A percentile compares a stretch with the other conserved stretches of the same genome.
phyloP scores from a whole-genome alignment of 208 protist genomes.

The Leishmania lainsoni region DNA sequence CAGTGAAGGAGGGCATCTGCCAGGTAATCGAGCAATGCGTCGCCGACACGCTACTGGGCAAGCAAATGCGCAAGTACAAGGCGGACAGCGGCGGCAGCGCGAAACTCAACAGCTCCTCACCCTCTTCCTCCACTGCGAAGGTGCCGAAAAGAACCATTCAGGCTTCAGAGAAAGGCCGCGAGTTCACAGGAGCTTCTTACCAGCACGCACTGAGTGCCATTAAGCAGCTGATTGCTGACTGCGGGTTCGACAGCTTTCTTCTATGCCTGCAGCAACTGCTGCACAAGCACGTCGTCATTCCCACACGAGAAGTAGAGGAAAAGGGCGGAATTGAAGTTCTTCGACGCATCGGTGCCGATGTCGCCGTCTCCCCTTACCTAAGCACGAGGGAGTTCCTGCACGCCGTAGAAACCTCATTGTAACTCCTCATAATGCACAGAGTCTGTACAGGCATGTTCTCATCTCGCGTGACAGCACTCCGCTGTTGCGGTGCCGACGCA shows the following conservation, averaged over 20 bases:
- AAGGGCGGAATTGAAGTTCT: constrained; percentile 19
- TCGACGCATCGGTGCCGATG: constrained; percentile 10
- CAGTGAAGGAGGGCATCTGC: constrained; percentile 88
- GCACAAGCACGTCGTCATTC: constrained; percentile 24
- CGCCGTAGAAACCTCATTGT: neutral
- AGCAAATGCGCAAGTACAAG: constrained; percentile 34
- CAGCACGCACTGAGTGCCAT: constrained; percentile 54
- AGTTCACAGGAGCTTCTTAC: constrained; percentile 74
- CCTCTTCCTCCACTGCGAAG: neutral
- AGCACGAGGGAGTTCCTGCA: constrained; percentile 23
- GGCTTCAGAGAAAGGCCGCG: constrained; percentile 58
- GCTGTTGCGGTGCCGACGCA: neutral
- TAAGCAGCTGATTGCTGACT: constrained; percentile 31
- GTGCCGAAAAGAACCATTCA: constrained; percentile 7
- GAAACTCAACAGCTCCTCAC: neutral
- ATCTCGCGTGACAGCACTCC: no score
- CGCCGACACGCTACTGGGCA: constrained; percentile 47
- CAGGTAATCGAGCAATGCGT: constrained; percentile 77
- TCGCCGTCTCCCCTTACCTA: constrained; percentile 21
- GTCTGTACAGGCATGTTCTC: no score
- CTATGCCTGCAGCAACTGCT: constrained; percentile 36
- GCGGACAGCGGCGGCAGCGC: constrained; percentile 2
- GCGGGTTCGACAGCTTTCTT: constrained; percentile 48
- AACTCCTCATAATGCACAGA: neutral
- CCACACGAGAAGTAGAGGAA: constrained; percentile 18